Percentiles rank a stretch among this genome's conserved stretches.
These are phyloP conservation scores for Ascochyta clinopodiicola DNA, from an alignment of 2,329 filamentous ascomycete species.

Conservation along the genomic window DNA sequence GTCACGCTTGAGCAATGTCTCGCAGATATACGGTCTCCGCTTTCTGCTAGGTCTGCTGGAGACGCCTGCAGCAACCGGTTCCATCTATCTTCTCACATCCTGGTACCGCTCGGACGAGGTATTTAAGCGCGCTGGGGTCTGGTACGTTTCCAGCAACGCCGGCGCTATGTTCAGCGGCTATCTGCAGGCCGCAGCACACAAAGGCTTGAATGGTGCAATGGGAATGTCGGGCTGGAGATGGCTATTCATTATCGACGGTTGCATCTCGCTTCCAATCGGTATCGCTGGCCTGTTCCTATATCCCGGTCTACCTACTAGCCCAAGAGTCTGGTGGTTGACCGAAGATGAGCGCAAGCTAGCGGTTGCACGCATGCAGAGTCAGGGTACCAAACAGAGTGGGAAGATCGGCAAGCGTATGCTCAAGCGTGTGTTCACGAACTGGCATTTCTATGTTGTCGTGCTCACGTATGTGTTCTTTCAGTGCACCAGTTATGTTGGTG, in stretches of 20 bases:
- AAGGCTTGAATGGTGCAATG: slow-evolving; percentile 53
- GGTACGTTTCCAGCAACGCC: slow-evolving; percentile 58
- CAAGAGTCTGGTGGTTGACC: slow-evolving; percentile 56
- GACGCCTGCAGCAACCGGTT: slow-evolving; percentile 36
- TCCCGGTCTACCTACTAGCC: slow-evolving; percentile 57
- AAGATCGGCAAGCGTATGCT: slow-evolving; percentile 53
- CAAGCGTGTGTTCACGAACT: slow-evolving; percentile 52
- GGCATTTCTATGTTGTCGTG: slow-evolving; percentile 59
- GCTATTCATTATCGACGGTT: slow-evolving; percentile 64
- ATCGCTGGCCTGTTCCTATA: slow-evolving; percentile 60
- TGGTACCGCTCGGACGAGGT: slow-evolving; percentile 52
- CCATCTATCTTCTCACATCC: slow-evolving; percentile 36
- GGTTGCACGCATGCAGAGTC: slow-evolving; percentile 28
- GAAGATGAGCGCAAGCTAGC: slow-evolving; percentile 34
- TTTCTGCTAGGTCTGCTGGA: slow-evolving; percentile 42
- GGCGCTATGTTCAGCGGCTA: slow-evolving; percentile 62
- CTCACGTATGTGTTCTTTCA: slow-evolving; percentile 50
- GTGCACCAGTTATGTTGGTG: slow-evolving; percentile 48
- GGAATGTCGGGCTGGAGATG: slow-evolving; percentile 52
- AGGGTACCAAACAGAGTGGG: slow-evolving; percentile 41
- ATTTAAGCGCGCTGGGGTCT: slow-evolving; percentile 60
- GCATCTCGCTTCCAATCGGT: slow-evolving; percentile 62
- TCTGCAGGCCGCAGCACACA: slow-evolving; percentile 59
- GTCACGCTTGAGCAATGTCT: slow-evolving; percentile 37
- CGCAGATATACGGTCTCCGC: slow-evolving; percentile 43